Conservation (phyloP, 768 basidiomycete species). For the Tylopilus vinaceipallidus region DNA sequence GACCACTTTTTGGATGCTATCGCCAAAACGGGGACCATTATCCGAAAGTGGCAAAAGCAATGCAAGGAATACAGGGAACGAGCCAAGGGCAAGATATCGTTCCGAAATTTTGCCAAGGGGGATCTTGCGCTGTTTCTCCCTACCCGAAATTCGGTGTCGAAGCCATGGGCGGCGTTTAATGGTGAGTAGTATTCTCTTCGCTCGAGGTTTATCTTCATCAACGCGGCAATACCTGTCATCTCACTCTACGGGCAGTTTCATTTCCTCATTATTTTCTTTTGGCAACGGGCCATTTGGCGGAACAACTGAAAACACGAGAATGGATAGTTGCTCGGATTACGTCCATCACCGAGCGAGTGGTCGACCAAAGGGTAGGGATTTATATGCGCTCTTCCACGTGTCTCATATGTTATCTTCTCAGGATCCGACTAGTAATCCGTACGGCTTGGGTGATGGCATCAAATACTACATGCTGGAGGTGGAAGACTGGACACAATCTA, state of each 20-base stretch:
- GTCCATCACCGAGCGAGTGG: conserved; percentile 81
- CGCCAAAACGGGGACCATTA: conserved; percentile 76
- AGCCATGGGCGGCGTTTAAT: conserved; percentile 99
- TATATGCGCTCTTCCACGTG: background rate
- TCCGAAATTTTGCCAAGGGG: conserved; percentile 91
- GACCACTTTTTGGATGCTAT: conserved; percentile 84
- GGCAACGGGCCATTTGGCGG: conserved; percentile 80
- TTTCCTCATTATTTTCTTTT: conserved; percentile 98
- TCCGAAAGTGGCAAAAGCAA: conserved; percentile 96
- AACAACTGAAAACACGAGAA: conserved; percentile 87
- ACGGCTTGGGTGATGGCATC: conserved; percentile 80
- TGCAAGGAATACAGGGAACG: conserved; percentile 94
- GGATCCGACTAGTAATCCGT: conserved; percentile 87
- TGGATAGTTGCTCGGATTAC: conserved; percentile 96
- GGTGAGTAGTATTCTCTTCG: conserved; percentile 48
- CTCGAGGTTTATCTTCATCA: background rate
- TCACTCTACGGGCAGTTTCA: conserved; percentile 54
- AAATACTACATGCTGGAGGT: conserved; percentile 95
- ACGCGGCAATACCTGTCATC: background rate
- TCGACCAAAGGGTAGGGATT: conserved; percentile 62
- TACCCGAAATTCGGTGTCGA: conserved; percentile 88
- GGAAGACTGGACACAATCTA: conserved; percentile 87
- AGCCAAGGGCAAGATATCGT: conserved; percentile 95
- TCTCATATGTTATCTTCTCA: conserved; percentile 28
- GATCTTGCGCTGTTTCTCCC: conserved; percentile 96